Evolutionary conservation across 257 asterid species (phyloP).

Genomic region (Coffea canephora): DNA sequence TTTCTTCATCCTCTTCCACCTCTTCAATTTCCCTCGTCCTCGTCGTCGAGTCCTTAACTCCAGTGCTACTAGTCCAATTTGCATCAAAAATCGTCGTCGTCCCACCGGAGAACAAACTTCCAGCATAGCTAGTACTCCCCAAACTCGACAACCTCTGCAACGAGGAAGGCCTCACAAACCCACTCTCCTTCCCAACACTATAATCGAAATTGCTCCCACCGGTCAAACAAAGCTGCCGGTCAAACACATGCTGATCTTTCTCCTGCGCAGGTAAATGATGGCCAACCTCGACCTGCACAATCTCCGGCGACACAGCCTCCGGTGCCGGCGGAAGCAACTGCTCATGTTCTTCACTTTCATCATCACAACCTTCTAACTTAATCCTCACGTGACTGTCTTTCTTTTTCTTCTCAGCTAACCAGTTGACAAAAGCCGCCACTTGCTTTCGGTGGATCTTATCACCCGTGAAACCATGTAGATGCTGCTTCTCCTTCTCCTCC

Average conservation of each 20-base stretch:
- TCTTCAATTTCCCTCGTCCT: slow-evolving; percentile 40
- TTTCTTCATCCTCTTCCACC: slow-evolving; percentile 26
- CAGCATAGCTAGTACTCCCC: slow-evolving; percentile 80
- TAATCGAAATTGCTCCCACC: slow-evolving; percentile 29
- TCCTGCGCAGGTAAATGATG: neutral
- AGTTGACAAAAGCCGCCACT: slow-evolving; percentile 51
- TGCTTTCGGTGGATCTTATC: slow-evolving; percentile 72
- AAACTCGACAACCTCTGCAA: slow-evolving; percentile 66
- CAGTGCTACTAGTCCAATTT: slow-evolving; percentile 55
- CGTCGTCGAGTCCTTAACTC: slow-evolving; percentile 34
- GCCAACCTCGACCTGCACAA: slow-evolving; percentile 30
- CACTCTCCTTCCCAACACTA: slow-evolving; percentile 39
- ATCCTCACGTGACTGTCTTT: slow-evolving; percentile 52
- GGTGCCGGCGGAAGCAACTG: slow-evolving; percentile 42
- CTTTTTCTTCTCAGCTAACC: slow-evolving; percentile 59
- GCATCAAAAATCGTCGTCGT: slow-evolving; percentile 74
- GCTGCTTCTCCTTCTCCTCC: neutral
- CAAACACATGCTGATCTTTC: slow-evolving; percentile 20
- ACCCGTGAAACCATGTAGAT: slow-evolving; percentile 45
- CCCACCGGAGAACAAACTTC: slow-evolving; percentile 71
- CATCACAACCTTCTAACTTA: slow-evolving; percentile 37
- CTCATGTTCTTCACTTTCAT: slow-evolving; percentile 39
- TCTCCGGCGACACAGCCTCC: slow-evolving; percentile 28
- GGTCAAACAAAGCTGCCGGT: slow-evolving; percentile 21
- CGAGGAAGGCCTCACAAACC: slow-evolving; percentile 51